These are phyloP conservation scores for Wallacemonas sp. DNA, from an alignment of 208 protist genomes.

Conservation along the genomic window DNA sequence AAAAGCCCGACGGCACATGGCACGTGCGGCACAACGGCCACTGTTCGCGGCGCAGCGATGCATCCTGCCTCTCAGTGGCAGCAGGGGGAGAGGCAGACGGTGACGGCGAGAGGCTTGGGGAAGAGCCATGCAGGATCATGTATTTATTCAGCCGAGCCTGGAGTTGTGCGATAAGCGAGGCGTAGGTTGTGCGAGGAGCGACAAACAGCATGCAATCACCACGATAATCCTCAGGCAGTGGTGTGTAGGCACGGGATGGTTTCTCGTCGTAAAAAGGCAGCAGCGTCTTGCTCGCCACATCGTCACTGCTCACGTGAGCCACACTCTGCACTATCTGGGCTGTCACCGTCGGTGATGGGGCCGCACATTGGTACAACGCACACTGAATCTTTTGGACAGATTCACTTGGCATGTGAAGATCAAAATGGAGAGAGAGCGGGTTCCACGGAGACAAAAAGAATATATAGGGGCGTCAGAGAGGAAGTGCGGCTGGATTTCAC, in stretches of 20 bases:
- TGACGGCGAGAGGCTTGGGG: not conserved
- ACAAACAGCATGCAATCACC: constrained; percentile 10
- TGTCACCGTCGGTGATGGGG: no score
- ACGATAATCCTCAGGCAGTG: not conserved
- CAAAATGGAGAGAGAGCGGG: no score
- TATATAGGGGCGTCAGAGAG: no score
- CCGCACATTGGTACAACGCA: constrained; percentile 9
- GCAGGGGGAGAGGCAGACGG: no score
- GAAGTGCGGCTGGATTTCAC: no score
- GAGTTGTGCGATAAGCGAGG: not conserved
- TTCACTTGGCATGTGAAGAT: no score
- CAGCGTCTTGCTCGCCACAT: no score
- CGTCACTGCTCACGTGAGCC: no score
- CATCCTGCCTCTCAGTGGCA: no score
- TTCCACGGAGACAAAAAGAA: no score
- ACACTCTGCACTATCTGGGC: no score
- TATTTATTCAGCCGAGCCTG: constrained; percentile 8
- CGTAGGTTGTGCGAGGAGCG: not conserved
- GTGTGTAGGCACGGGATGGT: not conserved
- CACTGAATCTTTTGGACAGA: not conserved
- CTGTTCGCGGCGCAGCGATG: no score
- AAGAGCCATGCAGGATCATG: constrained; percentile 12
- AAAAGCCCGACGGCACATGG: not conserved
- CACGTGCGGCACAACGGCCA: constrained; percentile 2
- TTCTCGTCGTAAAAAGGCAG: not conserved